A percentile compares a stretch with the other conserved stretches of the same genome.
Conservation (phyloP, 164 flowering plant species). For the Aristolochia fimbriata region DNA sequence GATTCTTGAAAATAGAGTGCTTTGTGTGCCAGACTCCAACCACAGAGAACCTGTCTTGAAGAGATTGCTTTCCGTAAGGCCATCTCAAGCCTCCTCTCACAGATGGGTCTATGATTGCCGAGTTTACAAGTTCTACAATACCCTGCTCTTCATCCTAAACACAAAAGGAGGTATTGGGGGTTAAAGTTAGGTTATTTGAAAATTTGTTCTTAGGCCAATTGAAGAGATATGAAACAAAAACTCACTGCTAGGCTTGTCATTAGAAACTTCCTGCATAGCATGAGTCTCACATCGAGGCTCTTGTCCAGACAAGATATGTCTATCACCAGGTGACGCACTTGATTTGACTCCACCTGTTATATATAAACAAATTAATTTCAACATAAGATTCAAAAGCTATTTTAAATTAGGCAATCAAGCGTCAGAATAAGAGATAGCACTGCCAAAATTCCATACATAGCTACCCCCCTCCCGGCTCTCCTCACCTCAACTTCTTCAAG, state of each 20-base stretch:
- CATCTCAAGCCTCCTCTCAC: conserved; percentile 53
- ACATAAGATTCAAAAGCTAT: neutral
- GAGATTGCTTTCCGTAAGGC: conserved; percentile 39
- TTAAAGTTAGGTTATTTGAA: neutral
- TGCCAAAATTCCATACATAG: no score
- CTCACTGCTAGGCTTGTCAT: conserved; percentile 23
- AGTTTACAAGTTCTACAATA: conserved; percentile 25
- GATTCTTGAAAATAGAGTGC: conserved; percentile 19
- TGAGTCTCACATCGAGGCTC: conserved; percentile 49
- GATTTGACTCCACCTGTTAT: conserved; percentile 42
- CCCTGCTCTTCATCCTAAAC: conserved; percentile 33
- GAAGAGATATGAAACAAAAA: conserved; percentile 1
- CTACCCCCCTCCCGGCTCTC: no score
- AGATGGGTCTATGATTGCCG: conserved; percentile 36
- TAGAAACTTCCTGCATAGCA: conserved; percentile 31
- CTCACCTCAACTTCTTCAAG: no score
- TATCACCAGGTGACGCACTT: conserved; percentile 36
- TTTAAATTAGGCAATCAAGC: neutral
- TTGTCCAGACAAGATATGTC: conserved; percentile 46
- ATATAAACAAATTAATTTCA: neutral
- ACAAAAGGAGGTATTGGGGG: neutral
- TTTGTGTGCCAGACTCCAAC: conserved; percentile 42
- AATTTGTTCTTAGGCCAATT: neutral
- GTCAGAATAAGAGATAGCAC: neutral
- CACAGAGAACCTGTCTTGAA: conserved; percentile 30